Percentiles rank a stretch among this genome's conserved stretches.
These are phyloP conservation scores for Phytophthora cryptogea DNA, from an alignment of 352 stramenopile genomes.

Conservation along the genomic window DNA sequence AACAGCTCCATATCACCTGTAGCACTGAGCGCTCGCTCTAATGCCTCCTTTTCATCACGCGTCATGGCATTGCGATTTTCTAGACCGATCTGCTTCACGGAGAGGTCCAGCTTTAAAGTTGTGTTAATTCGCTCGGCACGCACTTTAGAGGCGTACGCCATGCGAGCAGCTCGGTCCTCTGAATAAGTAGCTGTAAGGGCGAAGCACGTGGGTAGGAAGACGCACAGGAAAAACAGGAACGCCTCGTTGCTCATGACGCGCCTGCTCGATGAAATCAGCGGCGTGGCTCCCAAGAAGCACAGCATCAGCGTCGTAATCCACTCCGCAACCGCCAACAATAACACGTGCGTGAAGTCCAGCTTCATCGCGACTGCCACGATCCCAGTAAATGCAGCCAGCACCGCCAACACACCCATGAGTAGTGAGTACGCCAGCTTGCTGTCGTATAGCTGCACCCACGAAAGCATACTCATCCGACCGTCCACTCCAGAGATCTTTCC, in stretches of 20 bases:
- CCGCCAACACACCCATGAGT: constrained; percentile 65
- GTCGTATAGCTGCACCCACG: constrained; percentile 72
- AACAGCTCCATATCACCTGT: constrained; percentile 59
- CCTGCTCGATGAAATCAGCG: constrained; percentile 59
- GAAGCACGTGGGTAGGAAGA: constrained; percentile 67
- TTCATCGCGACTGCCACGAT: constrained; percentile 80
- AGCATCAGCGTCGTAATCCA: constrained; percentile 66
- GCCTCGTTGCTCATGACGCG: constrained; percentile 51
- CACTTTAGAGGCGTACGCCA: constrained; percentile 77
- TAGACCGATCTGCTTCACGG: constrained; percentile 68
- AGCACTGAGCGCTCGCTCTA: constrained; percentile 55
- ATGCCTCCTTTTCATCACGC: constrained; percentile 57
- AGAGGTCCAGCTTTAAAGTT: constrained; percentile 77
- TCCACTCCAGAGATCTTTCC: constrained; percentile 33
- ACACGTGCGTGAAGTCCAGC: constrained; percentile 77
- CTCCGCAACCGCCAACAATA: constrained; percentile 54
- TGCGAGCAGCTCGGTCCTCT: constrained; percentile 67
- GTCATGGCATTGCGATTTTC: constrained; percentile 66
- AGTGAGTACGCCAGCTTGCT: constrained; percentile 65
- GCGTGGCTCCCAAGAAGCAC: constrained; percentile 43
- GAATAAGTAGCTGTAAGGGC: constrained; percentile 78
- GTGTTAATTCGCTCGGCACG: constrained; percentile 83
- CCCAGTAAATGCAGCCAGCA: constrained; percentile 57
- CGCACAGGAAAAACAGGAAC: constrained; percentile 63
- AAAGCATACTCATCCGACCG: constrained; percentile 52